Conservation (phyloP, 1,284 basidiomycete genomes). For the Porodaedalea pini region DNA sequence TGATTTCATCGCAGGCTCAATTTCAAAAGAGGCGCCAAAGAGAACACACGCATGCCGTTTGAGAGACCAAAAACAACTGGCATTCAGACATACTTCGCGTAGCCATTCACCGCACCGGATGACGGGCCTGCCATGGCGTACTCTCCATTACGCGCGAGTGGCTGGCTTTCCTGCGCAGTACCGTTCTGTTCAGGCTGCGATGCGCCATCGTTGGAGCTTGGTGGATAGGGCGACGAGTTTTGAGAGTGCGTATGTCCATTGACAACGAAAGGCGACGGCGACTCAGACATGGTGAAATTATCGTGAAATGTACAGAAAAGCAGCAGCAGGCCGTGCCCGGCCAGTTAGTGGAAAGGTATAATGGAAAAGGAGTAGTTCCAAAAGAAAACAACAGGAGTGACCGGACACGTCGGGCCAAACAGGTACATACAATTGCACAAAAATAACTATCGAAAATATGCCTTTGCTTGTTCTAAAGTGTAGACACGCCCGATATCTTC, state of each 20-base stretch:
- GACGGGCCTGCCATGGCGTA: constrained; percentile 17
- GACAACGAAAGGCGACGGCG: background rate
- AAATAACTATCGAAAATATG: background rate
- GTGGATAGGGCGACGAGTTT: constrained; percentile 7
- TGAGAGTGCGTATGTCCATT: constrained; percentile 12
- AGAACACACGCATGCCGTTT: background rate
- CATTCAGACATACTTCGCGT: constrained; percentile 12
- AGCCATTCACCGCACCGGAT: constrained; percentile 10
- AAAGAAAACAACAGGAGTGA: background rate
- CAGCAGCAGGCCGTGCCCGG: background rate
- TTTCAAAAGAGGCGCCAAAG: background rate
- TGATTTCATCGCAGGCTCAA: background rate
- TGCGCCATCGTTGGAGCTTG: background rate
- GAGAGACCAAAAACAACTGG: background rate
- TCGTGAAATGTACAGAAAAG: background rate
- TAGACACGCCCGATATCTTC: constrained; percentile 36
- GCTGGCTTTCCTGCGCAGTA: background rate
- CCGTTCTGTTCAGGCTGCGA: background rate
- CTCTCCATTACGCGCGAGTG: background rate
- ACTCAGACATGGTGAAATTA: constrained; percentile 14
- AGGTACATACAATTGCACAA: background rate
- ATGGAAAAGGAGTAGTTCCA: too few relatives aligned
- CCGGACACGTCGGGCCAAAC: background rate
- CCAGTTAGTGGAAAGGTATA: background rate
- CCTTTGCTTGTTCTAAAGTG: constrained; percentile 13